Conservation (phyloP, 2,329 filamentous ascomycete species). For the Periconia sp. region DNA sequence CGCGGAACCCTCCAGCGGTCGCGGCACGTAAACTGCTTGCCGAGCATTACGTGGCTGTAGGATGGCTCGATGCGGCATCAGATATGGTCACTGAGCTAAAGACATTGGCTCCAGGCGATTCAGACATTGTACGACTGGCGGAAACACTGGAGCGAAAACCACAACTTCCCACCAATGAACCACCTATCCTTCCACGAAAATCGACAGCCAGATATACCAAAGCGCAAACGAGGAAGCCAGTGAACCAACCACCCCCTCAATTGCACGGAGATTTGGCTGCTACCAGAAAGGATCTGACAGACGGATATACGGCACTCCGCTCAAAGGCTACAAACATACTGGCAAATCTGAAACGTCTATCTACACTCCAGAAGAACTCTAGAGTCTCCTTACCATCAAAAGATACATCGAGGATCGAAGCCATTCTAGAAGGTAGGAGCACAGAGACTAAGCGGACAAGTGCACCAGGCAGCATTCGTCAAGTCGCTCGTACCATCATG, state of each 20-base stretch:
- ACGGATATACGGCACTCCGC: constrained; percentile 28
- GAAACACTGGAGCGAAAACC: constrained; percentile 25
- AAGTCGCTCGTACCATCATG: constrained; percentile 26
- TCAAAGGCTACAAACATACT: constrained; percentile 24
- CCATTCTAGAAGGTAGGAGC: constrained; percentile 17
- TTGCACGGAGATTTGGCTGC: constrained; percentile 21
- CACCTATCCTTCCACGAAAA: constrained; percentile 2
- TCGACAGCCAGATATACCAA: background rate
- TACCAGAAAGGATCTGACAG: constrained; percentile 23
- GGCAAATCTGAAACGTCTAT: constrained; percentile 26
- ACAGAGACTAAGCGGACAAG: background rate
- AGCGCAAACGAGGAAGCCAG: background rate
- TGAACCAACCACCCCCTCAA: constrained; percentile 2
- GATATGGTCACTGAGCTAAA: constrained; percentile 32
- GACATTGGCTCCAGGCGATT: constrained; percentile 20
- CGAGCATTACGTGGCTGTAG: constrained; percentile 35
- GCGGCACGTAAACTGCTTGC: constrained; percentile 31
- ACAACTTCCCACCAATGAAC: constrained; percentile 17
- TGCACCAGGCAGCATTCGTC: constrained; percentile 21
- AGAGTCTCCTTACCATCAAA: constrained; percentile 15
- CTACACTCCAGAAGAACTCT: constrained; percentile 29
- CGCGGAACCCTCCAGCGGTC: constrained; percentile 30
- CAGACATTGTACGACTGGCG: constrained; percentile 25
- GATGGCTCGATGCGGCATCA: constrained; percentile 37
- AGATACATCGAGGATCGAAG: constrained; percentile 19